Evolutionary conservation across 495 filamentous ascomycete species (phyloP).

Genomic region (Aspergillus cavernicola): DNA sequence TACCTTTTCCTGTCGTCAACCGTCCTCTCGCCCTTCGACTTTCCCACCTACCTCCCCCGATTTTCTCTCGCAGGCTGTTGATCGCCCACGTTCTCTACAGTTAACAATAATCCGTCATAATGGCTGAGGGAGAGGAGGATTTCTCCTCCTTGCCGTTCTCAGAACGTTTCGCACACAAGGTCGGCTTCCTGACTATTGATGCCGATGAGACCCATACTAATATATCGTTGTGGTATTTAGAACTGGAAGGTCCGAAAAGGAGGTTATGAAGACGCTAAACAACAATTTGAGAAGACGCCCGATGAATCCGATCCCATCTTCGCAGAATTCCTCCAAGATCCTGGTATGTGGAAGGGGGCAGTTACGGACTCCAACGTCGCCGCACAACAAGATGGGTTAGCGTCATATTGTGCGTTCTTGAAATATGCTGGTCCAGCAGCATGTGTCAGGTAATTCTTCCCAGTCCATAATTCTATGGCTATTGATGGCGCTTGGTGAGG

Average conservation of each 20-base stretch:
- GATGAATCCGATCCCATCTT: conserved; percentile 88
- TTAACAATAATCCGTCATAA: conserved; percentile 20
- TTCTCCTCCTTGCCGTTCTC: conserved; percentile 75
- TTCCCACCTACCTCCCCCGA: neutral
- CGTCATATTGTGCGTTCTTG: conserved; percentile 81
- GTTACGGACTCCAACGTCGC: conserved; percentile 96
- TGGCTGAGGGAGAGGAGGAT: conserved; percentile 70
- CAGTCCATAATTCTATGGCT: neutral
- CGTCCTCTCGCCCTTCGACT: neutral
- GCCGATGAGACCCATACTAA: conserved; percentile 19
- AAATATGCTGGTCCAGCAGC: conserved; percentile 79
- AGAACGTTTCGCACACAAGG: conserved; percentile 87
- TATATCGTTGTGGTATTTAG: conserved; percentile 33
- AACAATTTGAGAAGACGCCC: conserved; percentile 77
- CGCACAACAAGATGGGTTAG: conserved; percentile 89
- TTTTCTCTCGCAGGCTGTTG: neutral
- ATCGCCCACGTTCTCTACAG: conserved; percentile 2
- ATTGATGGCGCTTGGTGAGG: neutral
- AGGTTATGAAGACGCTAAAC: conserved; percentile 89
- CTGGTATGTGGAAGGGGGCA: conserved; percentile 84
- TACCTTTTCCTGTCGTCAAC: neutral
- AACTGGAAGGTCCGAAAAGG: conserved; percentile 97
- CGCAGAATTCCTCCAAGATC: conserved; percentile 78
- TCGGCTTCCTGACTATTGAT: conserved; percentile 29
- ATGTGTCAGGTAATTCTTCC: conserved; percentile 59